Evolutionary conservation across 208 protist species (phyloP).

Genomic region (Leishmania mexicana): DNA sequence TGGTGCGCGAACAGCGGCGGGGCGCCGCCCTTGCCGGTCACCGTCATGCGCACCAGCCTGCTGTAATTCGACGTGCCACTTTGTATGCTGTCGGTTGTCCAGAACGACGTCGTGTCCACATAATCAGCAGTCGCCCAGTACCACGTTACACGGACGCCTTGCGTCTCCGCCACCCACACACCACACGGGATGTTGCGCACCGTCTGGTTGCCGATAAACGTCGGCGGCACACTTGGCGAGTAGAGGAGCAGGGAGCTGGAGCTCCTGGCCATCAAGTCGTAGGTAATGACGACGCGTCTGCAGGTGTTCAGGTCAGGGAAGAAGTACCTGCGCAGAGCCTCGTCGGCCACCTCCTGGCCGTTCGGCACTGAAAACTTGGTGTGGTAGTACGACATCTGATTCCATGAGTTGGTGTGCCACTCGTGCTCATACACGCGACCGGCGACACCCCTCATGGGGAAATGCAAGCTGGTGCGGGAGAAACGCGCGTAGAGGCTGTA

Average conservation of each 20-base stretch:
- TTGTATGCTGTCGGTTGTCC: too few species aligned
- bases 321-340: slow-evolving; percentile 39
- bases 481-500: slow-evolving; percentile 12
- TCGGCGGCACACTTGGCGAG: slow-evolving; percentile 12
- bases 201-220: slow-evolving; percentile 46
- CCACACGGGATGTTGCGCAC: slow-evolving; percentile 47
- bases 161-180: slow-evolving; percentile 35
- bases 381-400: slow-evolving; percentile 35
- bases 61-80: not conserved
- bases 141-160: slow-evolving; percentile 42
- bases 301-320: slow-evolving; percentile 39
- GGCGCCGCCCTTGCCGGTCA: slow-evolving; percentile 23
- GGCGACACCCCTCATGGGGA: slow-evolving; percentile 22
- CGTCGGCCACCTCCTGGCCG: slow-evolving; percentile 13
- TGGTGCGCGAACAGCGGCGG: slow-evolving; percentile 55
- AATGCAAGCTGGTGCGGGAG: slow-evolving; percentile 18
- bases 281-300: slow-evolving; percentile 30
- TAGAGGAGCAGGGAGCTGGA: slow-evolving; percentile 29
- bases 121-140: slow-evolving; percentile 32
- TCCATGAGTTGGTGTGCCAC: slow-evolving; percentile 33
- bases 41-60: slow-evolving; percentile 46
- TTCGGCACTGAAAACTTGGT: slow-evolving; percentile 19
- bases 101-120: not conserved
- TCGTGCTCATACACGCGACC: slow-evolving; percentile 42
- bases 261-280: slow-evolving; percentile 14